These are phyloP conservation scores for Sporothrix mexicana DNA, from an alignment of 2,329 filamentous ascomycete species.

Conservation along the genomic window DNA sequence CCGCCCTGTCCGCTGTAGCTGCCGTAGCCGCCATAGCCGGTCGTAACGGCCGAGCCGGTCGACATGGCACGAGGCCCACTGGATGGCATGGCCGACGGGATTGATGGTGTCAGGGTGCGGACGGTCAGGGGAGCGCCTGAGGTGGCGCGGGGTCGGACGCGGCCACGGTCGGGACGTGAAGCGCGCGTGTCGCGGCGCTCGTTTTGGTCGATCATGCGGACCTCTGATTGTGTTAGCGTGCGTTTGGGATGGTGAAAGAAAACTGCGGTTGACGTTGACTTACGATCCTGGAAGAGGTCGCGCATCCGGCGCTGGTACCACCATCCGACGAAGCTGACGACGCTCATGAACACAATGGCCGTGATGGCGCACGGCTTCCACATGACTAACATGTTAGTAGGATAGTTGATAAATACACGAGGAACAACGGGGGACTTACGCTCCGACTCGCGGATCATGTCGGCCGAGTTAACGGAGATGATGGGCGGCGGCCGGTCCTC, in stretches of 20 bases:
- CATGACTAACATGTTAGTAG: slow-evolving; percentile 26
- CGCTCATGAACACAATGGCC: slow-evolving; percentile 40
- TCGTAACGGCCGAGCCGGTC: not conserved
- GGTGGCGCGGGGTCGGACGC: not conserved
- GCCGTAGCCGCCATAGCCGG: slow-evolving; percentile 19
- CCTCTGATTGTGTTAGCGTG: slow-evolving; percentile 21
- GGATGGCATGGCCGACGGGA: not conserved
- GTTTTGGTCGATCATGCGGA: slow-evolving; percentile 32
- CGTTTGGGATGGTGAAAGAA: no score
- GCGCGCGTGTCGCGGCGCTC: slow-evolving; percentile 24
- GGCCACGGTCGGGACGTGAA: slow-evolving; percentile 25
- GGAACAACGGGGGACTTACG: slow-evolving; percentile 19
- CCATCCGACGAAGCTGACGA: slow-evolving; percentile 41
- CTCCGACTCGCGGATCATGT: slow-evolving; percentile 36
- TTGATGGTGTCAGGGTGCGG: slow-evolving; percentile 1
- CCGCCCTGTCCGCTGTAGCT: slow-evolving; percentile 1
- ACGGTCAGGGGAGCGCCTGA: not conserved
- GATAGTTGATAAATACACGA: not conserved
- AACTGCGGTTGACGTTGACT: not conserved
- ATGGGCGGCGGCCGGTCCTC: slow-evolving; percentile 32
- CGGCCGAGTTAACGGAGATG: slow-evolving; percentile 37
- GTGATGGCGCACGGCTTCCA: slow-evolving; percentile 40
- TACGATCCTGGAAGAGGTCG: slow-evolving; percentile 38
- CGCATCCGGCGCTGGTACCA: slow-evolving; percentile 43
- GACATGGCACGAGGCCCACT: slow-evolving; percentile 11